These are phyloP conservation scores for Meira nashicola DNA, from an alignment of 1,284 basidiomycete species.

Conservation along the genomic window DNA sequence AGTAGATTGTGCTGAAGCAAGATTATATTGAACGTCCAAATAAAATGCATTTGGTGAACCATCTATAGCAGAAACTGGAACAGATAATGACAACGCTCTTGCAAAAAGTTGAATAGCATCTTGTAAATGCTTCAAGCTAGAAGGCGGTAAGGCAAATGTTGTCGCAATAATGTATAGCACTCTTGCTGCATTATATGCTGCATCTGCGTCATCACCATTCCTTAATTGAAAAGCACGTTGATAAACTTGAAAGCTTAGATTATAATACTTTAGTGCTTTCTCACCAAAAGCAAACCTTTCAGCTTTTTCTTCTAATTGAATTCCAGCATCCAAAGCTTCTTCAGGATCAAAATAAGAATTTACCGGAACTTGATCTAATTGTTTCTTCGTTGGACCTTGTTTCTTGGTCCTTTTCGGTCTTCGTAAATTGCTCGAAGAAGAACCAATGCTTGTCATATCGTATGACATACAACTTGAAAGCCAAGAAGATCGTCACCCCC, in stretches of 20 bases:
- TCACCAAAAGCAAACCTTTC: constrained; percentile 31
- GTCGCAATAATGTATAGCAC: constrained; percentile 32
- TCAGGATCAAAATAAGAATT: constrained; percentile 23
- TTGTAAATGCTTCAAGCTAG: constrained; percentile 16
- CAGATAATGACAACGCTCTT: constrained; percentile 12
- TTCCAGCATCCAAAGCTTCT: constrained; percentile 33
- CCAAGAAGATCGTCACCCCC: no score
- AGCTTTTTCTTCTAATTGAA: constrained; percentile 36
- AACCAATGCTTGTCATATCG: no score
- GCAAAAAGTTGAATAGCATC: constrained; percentile 19
- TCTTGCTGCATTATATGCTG: constrained; percentile 15
- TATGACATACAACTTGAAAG: no score
- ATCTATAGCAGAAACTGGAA: constrained; percentile 2
- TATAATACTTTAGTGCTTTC: constrained; percentile 29
- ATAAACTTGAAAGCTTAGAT: constrained; percentile 3
- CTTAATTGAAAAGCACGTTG: constrained; percentile 1
- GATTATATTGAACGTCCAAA: constrained; percentile 25
- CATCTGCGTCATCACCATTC: neutral
- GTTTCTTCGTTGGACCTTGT: neutral
- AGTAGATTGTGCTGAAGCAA: constrained; percentile 22
- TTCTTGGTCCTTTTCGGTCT: no score
- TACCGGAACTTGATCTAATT: constrained; percentile 2
- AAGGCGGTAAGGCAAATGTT: constrained; percentile 26
- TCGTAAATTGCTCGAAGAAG: no score
- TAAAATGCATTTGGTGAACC: constrained; percentile 27